These are phyloP conservation scores for Cytospora paraplurivora DNA, from an alignment of 2,329 filamentous ascomycete genomes.

Conservation along the genomic window DNA sequence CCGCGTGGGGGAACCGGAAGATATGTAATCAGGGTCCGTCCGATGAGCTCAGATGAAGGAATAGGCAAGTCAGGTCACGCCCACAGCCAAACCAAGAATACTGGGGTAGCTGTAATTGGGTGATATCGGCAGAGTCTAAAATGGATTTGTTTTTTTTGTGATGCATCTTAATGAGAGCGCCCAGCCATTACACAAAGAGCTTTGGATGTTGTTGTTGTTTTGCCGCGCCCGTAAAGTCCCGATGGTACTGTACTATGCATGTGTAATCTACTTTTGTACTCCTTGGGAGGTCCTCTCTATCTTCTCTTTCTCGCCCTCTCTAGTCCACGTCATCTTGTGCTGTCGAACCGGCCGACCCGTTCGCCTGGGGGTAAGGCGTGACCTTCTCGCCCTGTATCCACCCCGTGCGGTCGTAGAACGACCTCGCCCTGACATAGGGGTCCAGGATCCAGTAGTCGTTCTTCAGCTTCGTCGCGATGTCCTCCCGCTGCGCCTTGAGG, in stretches of 20 bases:
- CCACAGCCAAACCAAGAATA: too few relatives aligned
- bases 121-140: neutral
- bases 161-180: neutral
- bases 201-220: neutral
- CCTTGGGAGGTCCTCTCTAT: neutral
- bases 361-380: conserved; percentile 62
- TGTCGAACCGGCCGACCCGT: conserved; percentile 37
- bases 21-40: too few relatives aligned
- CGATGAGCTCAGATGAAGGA: too few relatives aligned
- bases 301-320: conserved; percentile 18
- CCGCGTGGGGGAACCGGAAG: neutral
- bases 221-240: neutral
- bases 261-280: too few relatives aligned
- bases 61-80: too few relatives aligned
- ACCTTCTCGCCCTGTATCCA: conserved; percentile 71
- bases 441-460: conserved; percentile 88
- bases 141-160: neutral
- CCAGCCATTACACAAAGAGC: neutral
- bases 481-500: conserved; percentile 59
- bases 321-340: conserved; percentile 50
- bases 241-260: neutral
- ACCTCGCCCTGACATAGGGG: conserved; percentile 79
- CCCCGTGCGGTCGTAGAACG: conserved; percentile 81
- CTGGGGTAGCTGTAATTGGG: neutral
- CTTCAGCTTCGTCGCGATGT: conserved; percentile 64